Evolutionary conservation across 2,329 filamentous ascomycete species (phyloP).

Genomic region (Dothistroma pini): DNA sequence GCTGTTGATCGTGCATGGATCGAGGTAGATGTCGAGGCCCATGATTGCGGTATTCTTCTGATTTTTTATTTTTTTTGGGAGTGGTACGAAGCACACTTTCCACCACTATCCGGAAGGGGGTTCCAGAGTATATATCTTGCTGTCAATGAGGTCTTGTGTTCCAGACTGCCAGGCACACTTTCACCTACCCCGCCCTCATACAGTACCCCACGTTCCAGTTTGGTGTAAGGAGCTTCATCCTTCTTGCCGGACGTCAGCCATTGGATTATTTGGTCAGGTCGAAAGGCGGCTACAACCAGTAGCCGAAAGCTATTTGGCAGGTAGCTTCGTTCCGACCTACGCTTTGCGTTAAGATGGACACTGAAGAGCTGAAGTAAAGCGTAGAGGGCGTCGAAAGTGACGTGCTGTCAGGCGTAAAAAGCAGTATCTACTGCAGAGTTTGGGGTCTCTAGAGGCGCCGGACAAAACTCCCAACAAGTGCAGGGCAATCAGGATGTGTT

Average conservation of each 20-base stretch:
- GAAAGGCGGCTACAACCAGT: background rate
- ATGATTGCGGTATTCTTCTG: conserved; percentile 14
- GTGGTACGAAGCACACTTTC: background rate
- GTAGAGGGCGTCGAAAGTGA: background rate
- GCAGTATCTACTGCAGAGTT: background rate
- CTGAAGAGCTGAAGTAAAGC: background rate
- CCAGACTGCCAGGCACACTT: conserved; percentile 2
- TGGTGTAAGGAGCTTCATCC: background rate
- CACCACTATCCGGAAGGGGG: background rate
- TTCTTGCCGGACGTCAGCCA: conserved; percentile 6
- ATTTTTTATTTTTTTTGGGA: background rate
- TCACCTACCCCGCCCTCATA: conserved; percentile 3
- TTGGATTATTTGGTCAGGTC: background rate
- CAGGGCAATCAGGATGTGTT: too few species aligned
- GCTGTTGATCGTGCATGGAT: conserved; percentile 43
- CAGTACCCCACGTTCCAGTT: conserved; percentile 1
- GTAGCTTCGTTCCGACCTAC: background rate
- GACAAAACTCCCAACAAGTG: too few species aligned
- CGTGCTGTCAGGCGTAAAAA: background rate
- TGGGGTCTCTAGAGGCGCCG: too few species aligned
- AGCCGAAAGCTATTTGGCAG: background rate
- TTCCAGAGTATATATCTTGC: conserved; percentile 10
- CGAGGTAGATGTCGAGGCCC: conserved; percentile 36
- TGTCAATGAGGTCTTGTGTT: background rate
- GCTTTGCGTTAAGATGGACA: background rate